A percentile compares a stretch with the other conserved stretches of the same genome.
phyloP scores from a whole-genome alignment of 257 asterid genomes.

The Lantana camara region DNA sequence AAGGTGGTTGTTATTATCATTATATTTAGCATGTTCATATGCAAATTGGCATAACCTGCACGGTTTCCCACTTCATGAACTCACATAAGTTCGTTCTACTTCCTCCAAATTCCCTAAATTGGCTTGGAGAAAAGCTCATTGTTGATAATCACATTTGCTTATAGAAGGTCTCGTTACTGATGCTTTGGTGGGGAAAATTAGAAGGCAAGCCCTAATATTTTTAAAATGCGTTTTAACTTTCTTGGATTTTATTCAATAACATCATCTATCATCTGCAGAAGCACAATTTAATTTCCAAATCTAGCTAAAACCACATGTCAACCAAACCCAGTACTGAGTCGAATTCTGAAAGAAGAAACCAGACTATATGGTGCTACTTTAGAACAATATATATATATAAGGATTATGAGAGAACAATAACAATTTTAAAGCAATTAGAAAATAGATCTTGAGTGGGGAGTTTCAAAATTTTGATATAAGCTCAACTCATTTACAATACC shows the following conservation, averaged over 20 bases:
- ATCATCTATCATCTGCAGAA: conserved; percentile 1
- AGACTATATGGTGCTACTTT: neutral
- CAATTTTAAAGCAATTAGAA: too few relatives aligned
- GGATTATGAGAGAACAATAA: too few relatives aligned
- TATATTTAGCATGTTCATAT: conserved; percentile 2
- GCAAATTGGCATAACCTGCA: conserved; percentile 8
- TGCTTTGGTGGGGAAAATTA: neutral
- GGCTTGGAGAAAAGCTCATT: neutral
- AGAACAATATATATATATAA: neutral
- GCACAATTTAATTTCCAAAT: neutral
- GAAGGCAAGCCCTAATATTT: neutral
- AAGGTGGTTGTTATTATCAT: conserved; percentile 48
- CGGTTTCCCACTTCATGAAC: conserved; percentile 12
- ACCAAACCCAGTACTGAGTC: conserved; percentile 8
- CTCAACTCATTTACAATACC: too few relatives aligned
- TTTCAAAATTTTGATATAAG: too few relatives aligned
- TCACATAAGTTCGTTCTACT: conserved; percentile 3
- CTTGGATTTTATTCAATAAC: neutral
- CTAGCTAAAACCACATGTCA: neutral
- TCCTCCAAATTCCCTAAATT: conserved; percentile 2
- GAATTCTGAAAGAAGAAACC: neutral
- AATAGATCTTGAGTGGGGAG: too few relatives aligned
- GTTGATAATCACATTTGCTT: neutral
- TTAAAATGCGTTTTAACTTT: neutral
- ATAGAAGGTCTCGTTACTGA: neutral